These are phyloP conservation scores for Aspergillus nomiae DNA, from an alignment of 2,329 filamentous ascomycete species.

Conservation along the genomic window DNA sequence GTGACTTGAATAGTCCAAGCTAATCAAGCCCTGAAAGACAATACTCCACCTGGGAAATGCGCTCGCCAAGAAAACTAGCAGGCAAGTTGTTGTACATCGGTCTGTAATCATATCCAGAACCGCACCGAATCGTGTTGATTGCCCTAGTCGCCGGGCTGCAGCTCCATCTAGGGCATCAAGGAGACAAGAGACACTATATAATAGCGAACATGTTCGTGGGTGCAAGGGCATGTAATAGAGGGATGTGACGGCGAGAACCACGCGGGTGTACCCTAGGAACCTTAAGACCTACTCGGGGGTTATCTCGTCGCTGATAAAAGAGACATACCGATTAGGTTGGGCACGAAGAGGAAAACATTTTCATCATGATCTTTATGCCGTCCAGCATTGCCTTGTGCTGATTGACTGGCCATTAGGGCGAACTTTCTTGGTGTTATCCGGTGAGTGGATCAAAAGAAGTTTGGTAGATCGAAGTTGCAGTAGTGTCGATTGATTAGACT, in stretches of 20 bases:
- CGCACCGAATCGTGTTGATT: slow-evolving; percentile 89
- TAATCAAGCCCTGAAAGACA: slow-evolving; percentile 86
- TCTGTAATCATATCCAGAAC: slow-evolving; percentile 98
- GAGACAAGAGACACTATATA: slow-evolving; percentile 85
- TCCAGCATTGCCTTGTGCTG: not conserved
- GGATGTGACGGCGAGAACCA: slow-evolving; percentile 78
- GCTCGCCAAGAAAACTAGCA: slow-evolving; percentile 86
- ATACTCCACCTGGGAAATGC: slow-evolving; percentile 93
- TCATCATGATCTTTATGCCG: slow-evolving; percentile 41
- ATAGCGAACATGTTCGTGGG: slow-evolving; percentile 81
- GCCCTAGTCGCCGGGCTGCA: slow-evolving; percentile 78
- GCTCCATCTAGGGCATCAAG: slow-evolving; percentile 91
- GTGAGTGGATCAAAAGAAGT: too few relatives aligned
- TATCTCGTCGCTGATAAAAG: not conserved
- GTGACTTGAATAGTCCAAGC: slow-evolving; percentile 86
- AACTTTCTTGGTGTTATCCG: not conserved
- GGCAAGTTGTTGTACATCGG: slow-evolving; percentile 87
- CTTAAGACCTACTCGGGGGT: not conserved
- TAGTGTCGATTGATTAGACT: too few relatives aligned
- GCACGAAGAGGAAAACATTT: slow-evolving; percentile 77
- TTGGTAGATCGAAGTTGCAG: too few relatives aligned
- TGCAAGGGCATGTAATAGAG: slow-evolving; percentile 98
- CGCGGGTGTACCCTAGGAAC: slow-evolving; percentile 67
- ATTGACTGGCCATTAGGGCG: not conserved
- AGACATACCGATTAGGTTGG: slow-evolving; percentile 69